Conservation (phyloP, 805 yeast species). For the Cyberlindnera mrakii region DNA sequence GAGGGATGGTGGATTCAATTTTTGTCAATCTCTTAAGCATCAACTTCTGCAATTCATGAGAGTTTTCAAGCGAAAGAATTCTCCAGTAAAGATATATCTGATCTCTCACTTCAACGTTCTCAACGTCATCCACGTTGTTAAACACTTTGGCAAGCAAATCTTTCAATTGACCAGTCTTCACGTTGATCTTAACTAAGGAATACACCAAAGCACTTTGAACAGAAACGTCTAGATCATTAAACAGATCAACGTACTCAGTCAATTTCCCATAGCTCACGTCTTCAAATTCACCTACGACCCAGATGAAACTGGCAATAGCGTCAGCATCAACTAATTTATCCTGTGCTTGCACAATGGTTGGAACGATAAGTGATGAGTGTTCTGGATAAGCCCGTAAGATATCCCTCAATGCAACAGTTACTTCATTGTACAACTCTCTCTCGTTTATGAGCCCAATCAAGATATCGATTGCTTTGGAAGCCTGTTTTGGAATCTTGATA, state of each 20-base stretch:
- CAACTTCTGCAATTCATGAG: slow-evolving; percentile 36
- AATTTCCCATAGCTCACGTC: slow-evolving; percentile 49
- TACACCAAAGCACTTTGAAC: slow-evolving; percentile 58
- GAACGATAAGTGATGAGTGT: slow-evolving; percentile 44
- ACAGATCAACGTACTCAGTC: slow-evolving; percentile 40
- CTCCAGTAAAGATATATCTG: slow-evolving; percentile 80
- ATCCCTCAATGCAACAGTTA: slow-evolving; percentile 56
- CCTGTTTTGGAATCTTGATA: slow-evolving; percentile 47
- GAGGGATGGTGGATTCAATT: slow-evolving; percentile 64
- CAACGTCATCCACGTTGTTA: slow-evolving; percentile 60
- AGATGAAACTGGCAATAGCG: slow-evolving; percentile 49
- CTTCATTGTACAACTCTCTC: slow-evolving; percentile 61
- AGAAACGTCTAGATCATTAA: slow-evolving; percentile 51
- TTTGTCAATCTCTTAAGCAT: slow-evolving; percentile 62
- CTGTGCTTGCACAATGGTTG: slow-evolving; percentile 44
- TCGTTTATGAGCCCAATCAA: slow-evolving; percentile 53
- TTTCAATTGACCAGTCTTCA: slow-evolving; percentile 33
- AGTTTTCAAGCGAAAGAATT: slow-evolving; percentile 45
- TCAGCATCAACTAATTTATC: slow-evolving; percentile 44
- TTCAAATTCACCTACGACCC: slow-evolving; percentile 69
- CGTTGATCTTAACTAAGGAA: slow-evolving; percentile 53
- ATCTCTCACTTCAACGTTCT: slow-evolving; percentile 74
- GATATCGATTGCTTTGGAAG: slow-evolving; percentile 53
- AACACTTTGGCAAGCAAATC: slow-evolving; percentile 51
- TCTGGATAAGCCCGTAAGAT: slow-evolving; percentile 60